Conservation (phyloP, 345 rosid genomes). For the Gossypium stocksii region DNA sequence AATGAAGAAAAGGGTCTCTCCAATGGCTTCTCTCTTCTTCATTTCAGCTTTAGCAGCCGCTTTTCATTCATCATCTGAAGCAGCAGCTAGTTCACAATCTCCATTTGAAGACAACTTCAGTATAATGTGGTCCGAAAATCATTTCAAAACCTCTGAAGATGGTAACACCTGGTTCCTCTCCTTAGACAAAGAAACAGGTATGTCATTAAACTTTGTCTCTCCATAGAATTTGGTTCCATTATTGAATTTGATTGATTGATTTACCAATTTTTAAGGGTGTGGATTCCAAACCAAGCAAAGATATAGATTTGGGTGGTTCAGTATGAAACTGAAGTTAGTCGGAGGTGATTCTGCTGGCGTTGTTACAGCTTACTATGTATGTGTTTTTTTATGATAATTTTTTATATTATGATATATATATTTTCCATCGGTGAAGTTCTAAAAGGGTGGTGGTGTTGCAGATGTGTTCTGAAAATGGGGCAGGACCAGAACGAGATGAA, state of each 20-base stretch:
- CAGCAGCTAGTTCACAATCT: slow-evolving; percentile 42
- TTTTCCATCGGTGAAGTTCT: background rate
- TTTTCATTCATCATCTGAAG: slow-evolving; percentile 12
- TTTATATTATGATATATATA: no score
- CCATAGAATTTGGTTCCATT: background rate
- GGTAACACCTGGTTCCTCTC: slow-evolving; percentile 97
- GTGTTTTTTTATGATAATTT: slow-evolving; percentile 2
- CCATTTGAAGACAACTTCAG: slow-evolving; percentile 83
- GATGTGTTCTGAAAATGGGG: slow-evolving; percentile 61
- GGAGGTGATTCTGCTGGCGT: slow-evolving; percentile 98
- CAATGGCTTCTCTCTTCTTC: slow-evolving; percentile 33
- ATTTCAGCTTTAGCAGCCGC: slow-evolving; percentile 34
- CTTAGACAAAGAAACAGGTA: slow-evolving; percentile 90
- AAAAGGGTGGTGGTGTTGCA: slow-evolving; percentile 20
- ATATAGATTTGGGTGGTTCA: slow-evolving; percentile 95
- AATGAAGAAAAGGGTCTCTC: slow-evolving; percentile 35
- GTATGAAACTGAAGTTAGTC: slow-evolving; percentile 92
- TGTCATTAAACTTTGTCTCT: background rate
- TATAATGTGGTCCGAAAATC: slow-evolving; percentile 91
- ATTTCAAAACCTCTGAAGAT: slow-evolving; percentile 87
- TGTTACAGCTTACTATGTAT: slow-evolving; percentile 90
- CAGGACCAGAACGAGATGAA: slow-evolving; percentile 86
- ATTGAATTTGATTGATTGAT: background rate
- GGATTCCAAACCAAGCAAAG: slow-evolving; percentile 92
- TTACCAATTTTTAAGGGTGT: slow-evolving; percentile 46